phyloP scores from a whole-genome alignment of 2,329 filamentous ascomycete genomes.

The Sclerotinia spermophila region DNA sequence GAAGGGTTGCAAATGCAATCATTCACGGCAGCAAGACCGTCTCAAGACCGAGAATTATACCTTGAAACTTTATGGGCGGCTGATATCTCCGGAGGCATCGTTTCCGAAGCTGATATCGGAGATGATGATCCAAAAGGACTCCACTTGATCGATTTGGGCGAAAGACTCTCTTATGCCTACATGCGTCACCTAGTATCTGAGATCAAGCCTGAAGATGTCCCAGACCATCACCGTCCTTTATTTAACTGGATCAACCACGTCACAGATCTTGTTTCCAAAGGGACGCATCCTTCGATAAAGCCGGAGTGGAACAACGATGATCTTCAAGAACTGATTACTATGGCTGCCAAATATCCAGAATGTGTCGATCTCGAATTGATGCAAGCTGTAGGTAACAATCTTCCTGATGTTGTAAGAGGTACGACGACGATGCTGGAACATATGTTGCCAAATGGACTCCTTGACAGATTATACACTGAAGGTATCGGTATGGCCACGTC shows the following conservation, averaged over 20 bases:
- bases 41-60: slow-evolving; percentile 29
- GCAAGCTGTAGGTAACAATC: slow-evolving; percentile 25
- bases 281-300: slow-evolving; percentile 21
- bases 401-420: slow-evolving; percentile 25
- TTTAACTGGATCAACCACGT: slow-evolving; percentile 21
- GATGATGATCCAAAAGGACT: slow-evolving; percentile 21
- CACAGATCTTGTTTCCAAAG: slow-evolving; percentile 18
- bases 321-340: slow-evolving; percentile 13
- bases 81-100: slow-evolving; percentile 23
- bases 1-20: slow-evolving; percentile 26
- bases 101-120: slow-evolving; percentile 19
- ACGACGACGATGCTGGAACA: slow-evolving; percentile 28
- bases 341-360: slow-evolving; percentile 7
- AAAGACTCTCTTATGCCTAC: slow-evolving; percentile 18
- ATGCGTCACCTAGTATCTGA: slow-evolving; percentile 10
- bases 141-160: slow-evolving; percentile 18
- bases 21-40: slow-evolving; percentile 25
- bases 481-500: slow-evolving; percentile 19
- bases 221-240: slow-evolving; percentile 13
- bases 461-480: slow-evolving; percentile 27
- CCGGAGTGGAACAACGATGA: slow-evolving; percentile 23
- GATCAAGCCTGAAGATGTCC: not conserved
- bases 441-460: slow-evolving; percentile 25
- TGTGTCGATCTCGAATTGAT: slow-evolving; percentile 25
- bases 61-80: slow-evolving; percentile 24